Conservation (phyloP, 345 rosid species). For the Adansonia digitata region DNA sequence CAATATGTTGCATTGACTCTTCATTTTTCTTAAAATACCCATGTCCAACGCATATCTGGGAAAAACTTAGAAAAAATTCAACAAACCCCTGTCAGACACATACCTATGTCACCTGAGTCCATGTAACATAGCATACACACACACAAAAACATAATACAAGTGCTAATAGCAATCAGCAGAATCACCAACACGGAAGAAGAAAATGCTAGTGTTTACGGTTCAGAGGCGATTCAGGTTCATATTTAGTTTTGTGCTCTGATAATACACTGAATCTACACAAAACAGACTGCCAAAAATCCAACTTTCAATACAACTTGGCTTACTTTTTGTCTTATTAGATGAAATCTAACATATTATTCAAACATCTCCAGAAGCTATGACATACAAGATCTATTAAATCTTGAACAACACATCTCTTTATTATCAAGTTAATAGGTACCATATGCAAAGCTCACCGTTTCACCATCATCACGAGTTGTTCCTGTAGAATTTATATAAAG, state of each 20-base stretch:
- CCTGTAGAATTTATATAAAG: conserved; percentile 86
- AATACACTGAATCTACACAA: background rate
- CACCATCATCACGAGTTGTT: conserved; percentile 88
- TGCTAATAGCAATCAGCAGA: background rate
- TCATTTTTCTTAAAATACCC: too few relatives aligned
- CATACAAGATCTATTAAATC: background rate
- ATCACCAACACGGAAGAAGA: background rate
- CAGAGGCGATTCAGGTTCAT: background rate
- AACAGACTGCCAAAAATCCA: background rate
- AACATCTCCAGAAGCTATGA: background rate
- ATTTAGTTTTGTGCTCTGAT: background rate
- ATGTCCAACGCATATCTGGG: too few relatives aligned
- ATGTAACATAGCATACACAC: too few relatives aligned
- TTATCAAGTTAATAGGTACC: background rate
- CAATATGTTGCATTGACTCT: too few relatives aligned
- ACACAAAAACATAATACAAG: background rate
- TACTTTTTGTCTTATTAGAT: background rate
- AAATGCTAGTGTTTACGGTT: background rate
- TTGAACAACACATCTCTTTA: background rate
- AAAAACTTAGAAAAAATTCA: too few relatives aligned
- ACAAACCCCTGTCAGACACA: too few relatives aligned
- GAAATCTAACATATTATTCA: background rate
- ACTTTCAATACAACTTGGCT: background rate
- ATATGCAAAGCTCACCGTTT: conserved; percentile 50
- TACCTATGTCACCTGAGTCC: too few relatives aligned